Percentiles rank a stretch among this genome's conserved stretches.
Evolutionary conservation across 768 basidiomycete genomes (phyloP).

Genomic region (Podaxis sp.): DNA sequence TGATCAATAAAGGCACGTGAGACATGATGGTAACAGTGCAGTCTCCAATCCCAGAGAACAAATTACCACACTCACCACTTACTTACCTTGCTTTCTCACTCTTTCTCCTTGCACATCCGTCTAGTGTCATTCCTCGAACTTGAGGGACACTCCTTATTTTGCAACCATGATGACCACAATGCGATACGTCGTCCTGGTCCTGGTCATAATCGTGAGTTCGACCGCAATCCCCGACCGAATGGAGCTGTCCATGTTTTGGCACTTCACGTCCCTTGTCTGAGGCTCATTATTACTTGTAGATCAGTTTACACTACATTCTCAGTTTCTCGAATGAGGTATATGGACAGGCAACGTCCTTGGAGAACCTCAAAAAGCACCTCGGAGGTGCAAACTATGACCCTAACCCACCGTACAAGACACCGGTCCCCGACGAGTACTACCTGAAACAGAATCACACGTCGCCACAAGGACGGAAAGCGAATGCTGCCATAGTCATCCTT

Average conservation of each 20-base stretch:
- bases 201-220: constrained; percentile 43
- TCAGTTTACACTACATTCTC: constrained; percentile 62
- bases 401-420: constrained; percentile 51
- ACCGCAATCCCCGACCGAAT: background rate
- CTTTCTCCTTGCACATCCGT: background rate
- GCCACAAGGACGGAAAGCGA: constrained; percentile 60
- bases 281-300: constrained; percentile 25
- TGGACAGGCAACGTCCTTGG: constrained; percentile 55
- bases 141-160: constrained; percentile 9
- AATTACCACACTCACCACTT: background rate
- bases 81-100: background rate
- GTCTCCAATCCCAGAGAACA: background rate
- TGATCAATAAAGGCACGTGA: background rate
- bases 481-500: constrained; percentile 82
- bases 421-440: constrained; percentile 62
- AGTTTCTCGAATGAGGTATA: constrained; percentile 67
- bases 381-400: constrained; percentile 16
- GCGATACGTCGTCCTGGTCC: constrained; percentile 51
- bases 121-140: constrained; percentile 9
- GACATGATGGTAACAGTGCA: background rate
- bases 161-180: constrained; percentile 53
- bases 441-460: constrained; percentile 33
- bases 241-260: background rate
- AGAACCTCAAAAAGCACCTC: constrained; percentile 36
- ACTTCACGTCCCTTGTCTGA: background rate